Conservation (phyloP, 2,329 filamentous ascomycete species). For the Venturia effusa region DNA sequence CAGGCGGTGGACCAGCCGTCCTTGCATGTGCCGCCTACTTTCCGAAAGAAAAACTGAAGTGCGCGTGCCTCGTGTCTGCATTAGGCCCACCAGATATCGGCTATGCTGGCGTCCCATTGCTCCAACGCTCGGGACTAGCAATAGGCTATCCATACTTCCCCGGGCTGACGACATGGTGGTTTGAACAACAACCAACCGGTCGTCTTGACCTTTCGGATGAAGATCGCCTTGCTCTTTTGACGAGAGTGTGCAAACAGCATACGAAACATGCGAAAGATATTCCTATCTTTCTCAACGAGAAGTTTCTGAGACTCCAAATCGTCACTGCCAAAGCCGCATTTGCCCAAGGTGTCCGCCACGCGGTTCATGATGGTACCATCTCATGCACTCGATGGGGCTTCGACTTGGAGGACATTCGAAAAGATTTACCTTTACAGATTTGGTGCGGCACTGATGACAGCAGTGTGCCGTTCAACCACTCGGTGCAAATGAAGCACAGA, state of each 20-base stretch:
- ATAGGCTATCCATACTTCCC: slow-evolving; percentile 21
- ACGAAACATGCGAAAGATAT: slow-evolving; percentile 18
- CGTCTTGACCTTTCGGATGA: slow-evolving; percentile 25
- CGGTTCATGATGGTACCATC: slow-evolving; percentile 22
- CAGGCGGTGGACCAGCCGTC: slow-evolving; percentile 23
- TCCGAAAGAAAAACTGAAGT: slow-evolving; percentile 17
- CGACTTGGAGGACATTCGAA: slow-evolving; percentile 24
- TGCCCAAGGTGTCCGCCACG: slow-evolving; percentile 21
- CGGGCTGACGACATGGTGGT: slow-evolving; percentile 17
- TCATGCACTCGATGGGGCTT: slow-evolving; percentile 24
- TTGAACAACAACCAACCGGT: slow-evolving; percentile 16
- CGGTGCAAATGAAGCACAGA: slow-evolving; percentile 20
- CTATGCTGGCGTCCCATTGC: slow-evolving; percentile 18
- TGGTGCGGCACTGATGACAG: slow-evolving; percentile 27
- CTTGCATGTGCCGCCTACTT: slow-evolving; percentile 21
- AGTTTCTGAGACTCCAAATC: slow-evolving; percentile 12
- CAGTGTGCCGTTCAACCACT: slow-evolving; percentile 25
- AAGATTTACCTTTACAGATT: slow-evolving; percentile 25
- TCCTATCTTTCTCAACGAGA: slow-evolving; percentile 16
- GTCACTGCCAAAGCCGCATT: slow-evolving; percentile 13
- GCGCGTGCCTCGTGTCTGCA: slow-evolving; percentile 20
- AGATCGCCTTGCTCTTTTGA: slow-evolving; percentile 18
- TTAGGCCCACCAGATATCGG: slow-evolving; percentile 27
- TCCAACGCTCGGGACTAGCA: slow-evolving; percentile 20
- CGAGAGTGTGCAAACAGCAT: slow-evolving; percentile 7